Conservation (phyloP, 371 early-diverging fungal species). For the Lichtheimia ramosa region DNA sequence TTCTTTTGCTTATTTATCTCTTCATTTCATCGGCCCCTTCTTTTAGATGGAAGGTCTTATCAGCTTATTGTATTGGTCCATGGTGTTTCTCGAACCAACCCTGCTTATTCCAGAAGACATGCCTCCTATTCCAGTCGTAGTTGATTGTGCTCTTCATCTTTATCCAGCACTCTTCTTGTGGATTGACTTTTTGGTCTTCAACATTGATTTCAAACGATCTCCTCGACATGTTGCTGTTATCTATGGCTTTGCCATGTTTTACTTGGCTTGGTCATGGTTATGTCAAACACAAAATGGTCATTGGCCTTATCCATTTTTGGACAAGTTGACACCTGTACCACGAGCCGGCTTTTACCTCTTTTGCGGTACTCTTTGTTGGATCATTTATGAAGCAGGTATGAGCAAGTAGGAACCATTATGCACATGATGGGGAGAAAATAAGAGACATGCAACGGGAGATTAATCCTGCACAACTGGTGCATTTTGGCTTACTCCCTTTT, state of each 20-base stretch:
- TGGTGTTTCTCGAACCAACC: constrained; percentile 34
- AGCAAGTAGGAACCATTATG: background rate
- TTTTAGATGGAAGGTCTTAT: constrained; percentile 43
- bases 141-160: constrained; percentile 42
- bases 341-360: constrained; percentile 29
- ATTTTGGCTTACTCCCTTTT: background rate
- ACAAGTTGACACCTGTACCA: constrained; percentile 17
- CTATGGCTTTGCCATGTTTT: constrained; percentile 27
- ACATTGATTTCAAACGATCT: constrained; percentile 36
- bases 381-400: constrained; percentile 45
- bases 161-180: constrained; percentile 45
- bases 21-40: background rate
- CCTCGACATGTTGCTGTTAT: constrained; percentile 29
- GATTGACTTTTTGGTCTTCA: constrained; percentile 44
- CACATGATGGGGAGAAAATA: background rate
- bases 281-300: constrained; percentile 36
- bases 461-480: background rate
- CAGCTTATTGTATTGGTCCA: constrained; percentile 41
- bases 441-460: background rate
- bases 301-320: constrained; percentile 50
- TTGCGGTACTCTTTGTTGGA: constrained; percentile 33
- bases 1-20: background rate
- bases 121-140: constrained; percentile 27
- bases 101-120: constrained; percentile 34
- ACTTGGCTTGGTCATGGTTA: constrained; percentile 40